A percentile compares a stretch with the other conserved stretches of the same genome.
phyloP scores from a whole-genome alignment of 1,139 yeast genomes.

The Saccharomycopsis hybrid region DNA sequence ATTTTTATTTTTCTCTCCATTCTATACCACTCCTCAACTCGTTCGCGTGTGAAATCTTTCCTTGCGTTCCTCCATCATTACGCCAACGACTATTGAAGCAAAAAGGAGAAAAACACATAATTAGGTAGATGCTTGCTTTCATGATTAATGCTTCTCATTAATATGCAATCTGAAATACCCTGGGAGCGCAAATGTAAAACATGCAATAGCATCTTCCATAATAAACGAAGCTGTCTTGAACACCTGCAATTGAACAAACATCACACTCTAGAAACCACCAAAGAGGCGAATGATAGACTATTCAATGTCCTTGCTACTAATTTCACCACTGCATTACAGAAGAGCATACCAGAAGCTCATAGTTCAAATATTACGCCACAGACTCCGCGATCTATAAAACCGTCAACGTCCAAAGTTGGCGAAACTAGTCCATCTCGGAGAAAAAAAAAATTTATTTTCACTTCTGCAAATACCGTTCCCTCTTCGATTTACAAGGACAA shows the following conservation, averaged over 20 bases:
- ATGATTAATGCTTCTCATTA: conserved; percentile 7
- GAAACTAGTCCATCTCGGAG: conserved; percentile 1
- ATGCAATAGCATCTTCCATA: conserved; percentile 9
- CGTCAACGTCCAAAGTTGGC: not conserved
- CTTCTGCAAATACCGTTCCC: conserved; percentile 12
- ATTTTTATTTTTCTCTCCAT: no score
- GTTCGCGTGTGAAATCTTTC: no score
- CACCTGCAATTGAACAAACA: conserved; percentile 4
- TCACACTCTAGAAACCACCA: conserved; percentile 11
- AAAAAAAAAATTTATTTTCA: conserved; percentile 9
- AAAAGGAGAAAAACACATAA: no score
- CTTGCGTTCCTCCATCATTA: no score
- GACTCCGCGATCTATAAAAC: not conserved
- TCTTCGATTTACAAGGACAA: conserved; percentile 10
- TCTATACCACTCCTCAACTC: no score
- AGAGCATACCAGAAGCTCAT: not conserved
- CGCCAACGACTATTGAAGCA: no score
- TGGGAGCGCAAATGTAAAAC: conserved; percentile 16
- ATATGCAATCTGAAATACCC: conserved; percentile 12
- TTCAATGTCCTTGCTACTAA: conserved; percentile 8
- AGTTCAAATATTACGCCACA: not conserved
- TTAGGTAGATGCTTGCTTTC: not conserved
- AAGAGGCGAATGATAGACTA: conserved; percentile 16
- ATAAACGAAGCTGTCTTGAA: conserved; percentile 2
- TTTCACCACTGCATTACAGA: conserved; percentile 6